phyloP scores from a whole-genome alignment of 2,329 filamentous ascomycete species.

The Pseudogymnoascus sp. region DNA sequence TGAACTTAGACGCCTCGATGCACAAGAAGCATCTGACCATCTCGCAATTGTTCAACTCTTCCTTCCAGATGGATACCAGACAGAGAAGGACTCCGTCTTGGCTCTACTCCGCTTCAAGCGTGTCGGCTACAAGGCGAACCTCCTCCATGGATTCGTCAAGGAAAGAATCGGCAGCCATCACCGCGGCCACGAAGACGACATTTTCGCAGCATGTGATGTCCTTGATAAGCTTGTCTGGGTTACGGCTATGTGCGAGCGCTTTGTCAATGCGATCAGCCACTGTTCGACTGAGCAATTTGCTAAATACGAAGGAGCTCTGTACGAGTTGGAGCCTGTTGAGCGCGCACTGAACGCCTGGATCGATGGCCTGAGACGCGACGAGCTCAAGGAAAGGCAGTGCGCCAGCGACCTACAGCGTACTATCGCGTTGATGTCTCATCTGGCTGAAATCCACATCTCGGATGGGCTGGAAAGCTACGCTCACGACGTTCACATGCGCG shows the following conservation, averaged over 20 bases:
- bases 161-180: conserved; percentile 64
- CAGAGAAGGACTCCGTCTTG: conserved; percentile 77
- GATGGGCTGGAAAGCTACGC: conserved; percentile 64
- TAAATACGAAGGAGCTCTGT: conserved; percentile 68
- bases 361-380: conserved; percentile 72
- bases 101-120: conserved; percentile 82
- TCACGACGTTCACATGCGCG: conserved; percentile 70
- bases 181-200: conserved; percentile 66
- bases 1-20: conserved; percentile 77
- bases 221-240: conserved; percentile 83
- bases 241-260: conserved; percentile 72
- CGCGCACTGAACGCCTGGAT: conserved; percentile 82
- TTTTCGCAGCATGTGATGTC: conserved; percentile 72
- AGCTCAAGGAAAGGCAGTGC: conserved; percentile 77
- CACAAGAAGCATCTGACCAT: conserved; percentile 81
- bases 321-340: conserved; percentile 88
- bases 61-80: conserved; percentile 73
- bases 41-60: conserved; percentile 83
- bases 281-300: conserved; percentile 74
- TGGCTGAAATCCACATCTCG: conserved; percentile 72
- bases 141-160: conserved; percentile 70
- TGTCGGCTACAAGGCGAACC: conserved; percentile 76
- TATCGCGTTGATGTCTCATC: conserved; percentile 78
- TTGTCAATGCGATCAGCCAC: conserved; percentile 69
- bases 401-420: conserved; percentile 74